Evolutionary conservation across 352 stramenopile species (phyloP), one percentile per base, ranked within the genome.

Genomic region (Globisporangium cederbergense): DNA sequence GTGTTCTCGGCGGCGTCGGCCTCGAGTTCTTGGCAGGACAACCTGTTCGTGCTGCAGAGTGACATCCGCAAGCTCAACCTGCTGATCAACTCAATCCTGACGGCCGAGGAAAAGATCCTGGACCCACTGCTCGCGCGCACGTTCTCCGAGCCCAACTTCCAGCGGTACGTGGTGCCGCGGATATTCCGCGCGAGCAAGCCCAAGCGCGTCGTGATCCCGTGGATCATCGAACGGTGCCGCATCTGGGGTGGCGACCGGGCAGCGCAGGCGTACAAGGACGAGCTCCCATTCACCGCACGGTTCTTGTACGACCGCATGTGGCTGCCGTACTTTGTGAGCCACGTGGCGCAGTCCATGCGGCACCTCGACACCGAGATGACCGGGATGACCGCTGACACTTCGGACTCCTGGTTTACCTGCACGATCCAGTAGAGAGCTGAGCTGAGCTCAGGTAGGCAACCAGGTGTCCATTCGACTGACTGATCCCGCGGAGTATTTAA

Each of bases 271-370:
- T 89, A 88, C 66, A 85, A 80, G 62, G 82, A 89, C 54, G 82
- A 93, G 43, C 73, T 93, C 16, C 77, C 84, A 46, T 90, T 93
- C 57, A 86, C 80, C 0, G 79, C 80, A 9, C 75, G 84, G 47
- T 90, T 93, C 71, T 59, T 93, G 46, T 93, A 93, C 63, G 82
- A 90, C 43, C 84, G 86, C 32, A 78, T 91, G 40, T 93, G 84
- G 84, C 69, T 89, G 47, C 82, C 84, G 2, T 87, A 90, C 65
- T 93, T 87, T 62, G 70, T 79, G 20, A 73, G 72, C 47, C 75
- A 93, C 62, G 78, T 93, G 6, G 79, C 80, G 16, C 81, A 75
- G 13, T 79, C 78, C 25, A 93, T 93, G 84, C 91, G 88, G 58
- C 73, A 83, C 38, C 47, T 93, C 5, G 84, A 80, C 50, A 75